Evolutionary conservation across 257 asterid genomes (phyloP).

Genomic region (Lantana camara): DNA sequence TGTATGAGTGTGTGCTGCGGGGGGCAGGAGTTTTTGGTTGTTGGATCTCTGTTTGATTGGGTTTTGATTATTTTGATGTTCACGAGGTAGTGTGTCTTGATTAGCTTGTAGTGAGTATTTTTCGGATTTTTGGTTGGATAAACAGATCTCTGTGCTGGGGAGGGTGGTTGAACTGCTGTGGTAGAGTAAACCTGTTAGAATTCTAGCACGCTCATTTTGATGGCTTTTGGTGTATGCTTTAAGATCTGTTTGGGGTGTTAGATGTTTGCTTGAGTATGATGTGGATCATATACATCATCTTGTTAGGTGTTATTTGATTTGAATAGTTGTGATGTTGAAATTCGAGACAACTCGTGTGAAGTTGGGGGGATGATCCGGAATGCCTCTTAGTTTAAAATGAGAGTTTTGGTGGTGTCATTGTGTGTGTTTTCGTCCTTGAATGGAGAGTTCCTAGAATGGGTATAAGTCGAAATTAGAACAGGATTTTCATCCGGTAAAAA

Average conservation of each 20-base stretch:
- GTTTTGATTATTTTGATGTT: conserved; percentile 32
- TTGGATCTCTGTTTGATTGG: conserved; percentile 32
- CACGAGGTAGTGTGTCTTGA: conserved; percentile 39
- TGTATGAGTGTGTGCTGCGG: conserved; percentile 29
- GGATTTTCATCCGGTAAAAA: background rate
- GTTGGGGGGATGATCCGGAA: conserved; percentile 23
- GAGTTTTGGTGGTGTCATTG: background rate
- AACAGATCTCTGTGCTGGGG: conserved; percentile 20
- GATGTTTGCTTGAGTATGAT: background rate
- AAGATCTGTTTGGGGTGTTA: conserved; percentile 27
- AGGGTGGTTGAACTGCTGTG: conserved; percentile 20
- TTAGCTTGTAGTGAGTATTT: conserved; percentile 35
- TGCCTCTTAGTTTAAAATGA: conserved; percentile 1
- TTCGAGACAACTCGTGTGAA: background rate
- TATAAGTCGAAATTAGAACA: background rate
- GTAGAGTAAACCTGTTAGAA: conserved; percentile 13
- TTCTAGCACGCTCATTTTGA: conserved; percentile 21
- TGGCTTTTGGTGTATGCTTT: conserved; percentile 12
- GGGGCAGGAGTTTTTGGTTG: conserved; percentile 13
- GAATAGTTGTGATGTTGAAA: background rate
- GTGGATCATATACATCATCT: conserved; percentile 10
- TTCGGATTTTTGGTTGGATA: conserved; percentile 11
- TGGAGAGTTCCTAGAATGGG: background rate
- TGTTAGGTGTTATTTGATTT: conserved; percentile 10
- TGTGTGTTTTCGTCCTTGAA: background rate